A percentile compares a stretch with the other conserved stretches of the same genome.
These are phyloP conservation scores for Cupressus sempervirens DNA, from an alignment of 75 land plant genomes.

Conservation along the genomic window DNA sequence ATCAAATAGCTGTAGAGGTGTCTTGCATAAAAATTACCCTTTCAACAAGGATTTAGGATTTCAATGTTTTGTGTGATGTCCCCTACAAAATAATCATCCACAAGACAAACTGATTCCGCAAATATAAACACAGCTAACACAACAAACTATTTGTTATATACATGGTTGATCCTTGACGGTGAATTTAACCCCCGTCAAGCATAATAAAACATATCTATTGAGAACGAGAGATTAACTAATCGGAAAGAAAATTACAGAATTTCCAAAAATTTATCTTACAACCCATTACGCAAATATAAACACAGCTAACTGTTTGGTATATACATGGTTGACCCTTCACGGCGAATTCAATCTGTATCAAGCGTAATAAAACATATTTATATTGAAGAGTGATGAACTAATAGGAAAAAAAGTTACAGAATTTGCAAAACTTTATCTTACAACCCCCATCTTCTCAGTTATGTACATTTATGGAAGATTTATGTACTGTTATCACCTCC, in stretches of 20 bases:
- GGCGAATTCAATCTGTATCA: neutral
- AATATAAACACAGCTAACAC: neutral
- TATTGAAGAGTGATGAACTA: neutral
- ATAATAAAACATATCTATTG: neutral
- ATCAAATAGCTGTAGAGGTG: neutral
- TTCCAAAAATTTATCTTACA: neutral
- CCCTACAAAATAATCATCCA: neutral
- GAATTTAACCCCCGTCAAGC: neutral
- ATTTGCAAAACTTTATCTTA: neutral
- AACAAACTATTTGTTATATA: neutral
- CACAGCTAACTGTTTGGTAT: neutral
- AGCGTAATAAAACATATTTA: neutral
- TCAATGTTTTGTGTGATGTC: neutral
- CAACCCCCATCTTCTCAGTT: neutral
- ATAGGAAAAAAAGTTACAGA: neutral
- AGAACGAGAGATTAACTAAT: neutral
- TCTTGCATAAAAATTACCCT: neutral
- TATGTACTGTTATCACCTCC: neutral
- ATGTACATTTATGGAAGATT: neutral
- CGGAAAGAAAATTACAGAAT: neutral
- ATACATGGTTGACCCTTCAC: neutral
- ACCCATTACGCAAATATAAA: neutral
- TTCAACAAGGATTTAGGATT: neutral
- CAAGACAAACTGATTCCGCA: neutral
- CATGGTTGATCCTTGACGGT: neutral